phyloP scores from a whole-genome alignment of 2,329 filamentous ascomycete genomes.

The Hymenoscyphus linearis region DNA sequence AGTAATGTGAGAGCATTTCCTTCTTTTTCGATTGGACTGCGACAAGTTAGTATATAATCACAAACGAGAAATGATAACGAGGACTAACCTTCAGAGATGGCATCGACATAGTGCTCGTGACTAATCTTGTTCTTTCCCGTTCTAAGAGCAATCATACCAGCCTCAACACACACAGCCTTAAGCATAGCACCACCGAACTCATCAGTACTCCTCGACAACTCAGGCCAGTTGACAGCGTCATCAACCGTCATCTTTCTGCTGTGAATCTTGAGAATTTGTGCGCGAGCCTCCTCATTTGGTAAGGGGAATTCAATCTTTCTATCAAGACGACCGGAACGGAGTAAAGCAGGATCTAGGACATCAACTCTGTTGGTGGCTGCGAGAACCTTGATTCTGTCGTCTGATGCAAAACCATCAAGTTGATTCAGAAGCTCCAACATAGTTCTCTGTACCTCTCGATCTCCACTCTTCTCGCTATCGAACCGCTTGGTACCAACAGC shows the following conservation, averaged over 20 bases:
- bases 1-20: slow-evolving; percentile 3
- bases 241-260: slow-evolving; percentile 98
- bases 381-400: slow-evolving; percentile 94
- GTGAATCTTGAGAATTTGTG: slow-evolving; percentile 96
- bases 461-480: slow-evolving; percentile 96
- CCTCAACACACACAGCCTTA: slow-evolving; percentile 98
- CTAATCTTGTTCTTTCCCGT: slow-evolving; percentile 94
- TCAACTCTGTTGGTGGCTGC: slow-evolving; percentile 93
- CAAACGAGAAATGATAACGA: neutral
- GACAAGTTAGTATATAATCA: neutral
- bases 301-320: slow-evolving; percentile 98
- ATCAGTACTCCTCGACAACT: slow-evolving; percentile 92
- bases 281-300: slow-evolving; percentile 94
- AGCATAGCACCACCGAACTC: slow-evolving; percentile 97
- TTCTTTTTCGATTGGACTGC: slow-evolving; percentile 1
- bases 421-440: slow-evolving; percentile 99
- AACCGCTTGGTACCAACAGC: slow-evolving; percentile 99
- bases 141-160: slow-evolving; percentile 95
- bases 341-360: slow-evolving; percentile 83
- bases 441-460: slow-evolving; percentile 95
- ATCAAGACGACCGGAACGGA: slow-evolving; percentile 88
- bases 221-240: slow-evolving; percentile 88
- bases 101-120: slow-evolving; percentile 98
- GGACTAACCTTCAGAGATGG: slow-evolving; percentile 69
- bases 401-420: slow-evolving; percentile 93